These are phyloP conservation scores for Chenopodium formosanum DNA, from an alignment of 148 eudicot species.

Conservation along the genomic window DNA sequence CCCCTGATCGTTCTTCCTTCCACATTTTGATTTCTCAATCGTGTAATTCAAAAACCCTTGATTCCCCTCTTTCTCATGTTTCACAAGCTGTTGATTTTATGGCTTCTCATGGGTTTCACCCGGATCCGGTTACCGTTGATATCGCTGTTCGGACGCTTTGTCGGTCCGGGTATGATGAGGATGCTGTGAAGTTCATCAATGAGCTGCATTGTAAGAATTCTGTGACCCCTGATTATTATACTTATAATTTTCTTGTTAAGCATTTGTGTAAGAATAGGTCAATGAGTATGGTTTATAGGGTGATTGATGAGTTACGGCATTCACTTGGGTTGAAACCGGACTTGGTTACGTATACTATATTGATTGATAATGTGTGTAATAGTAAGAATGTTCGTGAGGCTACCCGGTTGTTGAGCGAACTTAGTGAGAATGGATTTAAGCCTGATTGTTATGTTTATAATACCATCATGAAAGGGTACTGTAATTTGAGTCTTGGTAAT, in stretches of 20 bases:
- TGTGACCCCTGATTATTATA: conserved; percentile 45
- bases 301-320: conserved; percentile 52
- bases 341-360: conserved; percentile 72
- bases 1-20: conserved; percentile 63
- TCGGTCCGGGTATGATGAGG: conserved; percentile 35
- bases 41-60: conserved; percentile 29
- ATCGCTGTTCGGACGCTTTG: conserved; percentile 62
- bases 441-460: conserved; percentile 84
- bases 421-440: conserved; percentile 61
- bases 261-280: conserved; percentile 46
- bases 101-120: conserved; percentile 47
- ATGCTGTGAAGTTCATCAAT: conserved; percentile 52
- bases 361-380: conserved; percentile 90
- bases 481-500: conserved; percentile 56
- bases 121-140: conserved; percentile 58
- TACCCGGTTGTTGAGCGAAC: conserved; percentile 54
- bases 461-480: conserved; percentile 82
- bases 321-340: conserved; percentile 54
- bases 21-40: conserved; percentile 49
- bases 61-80: conserved; percentile 18
- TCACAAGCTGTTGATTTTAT: conserved; percentile 44
- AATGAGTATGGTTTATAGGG: conserved; percentile 44
- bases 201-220: conserved; percentile 49
- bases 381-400: conserved; percentile 76
- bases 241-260: conserved; percentile 69